phyloP scores from a whole-genome alignment of 805 yeast species.

The Myxozyma mucilagina region DNA sequence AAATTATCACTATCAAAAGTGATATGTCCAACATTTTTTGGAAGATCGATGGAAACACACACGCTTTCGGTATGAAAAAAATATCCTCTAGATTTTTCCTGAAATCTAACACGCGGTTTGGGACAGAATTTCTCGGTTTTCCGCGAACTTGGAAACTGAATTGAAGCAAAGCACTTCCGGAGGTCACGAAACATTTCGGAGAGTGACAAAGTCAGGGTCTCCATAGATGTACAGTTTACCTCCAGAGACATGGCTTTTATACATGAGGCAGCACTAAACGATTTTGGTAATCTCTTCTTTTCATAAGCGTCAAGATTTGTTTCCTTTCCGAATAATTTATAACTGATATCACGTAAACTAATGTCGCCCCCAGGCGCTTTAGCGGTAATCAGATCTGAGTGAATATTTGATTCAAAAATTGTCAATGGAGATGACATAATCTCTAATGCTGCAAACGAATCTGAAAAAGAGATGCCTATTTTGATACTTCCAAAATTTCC shows the following conservation, averaged over 20 bases:
- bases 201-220: not conserved
- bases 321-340: not conserved
- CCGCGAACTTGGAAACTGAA: not conserved
- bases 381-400: constrained; percentile 1
- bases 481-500: too few species aligned
- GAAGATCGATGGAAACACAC: constrained; percentile 3
- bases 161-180: not conserved
- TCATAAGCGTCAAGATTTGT: constrained; percentile 4
- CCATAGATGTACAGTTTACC: constrained; percentile 4
- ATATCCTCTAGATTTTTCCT: not conserved
- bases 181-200: constrained; percentile 1
- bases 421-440: constrained; percentile 3
- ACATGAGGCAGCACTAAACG: not conserved
- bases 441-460: not conserved
- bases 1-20: not conserved
- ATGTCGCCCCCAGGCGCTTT: constrained; percentile 13
- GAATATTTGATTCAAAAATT: not conserved
- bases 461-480: not conserved
- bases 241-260: constrained; percentile 3
- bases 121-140: not conserved
- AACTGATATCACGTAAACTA: not conserved
- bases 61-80: not conserved
- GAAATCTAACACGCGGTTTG: constrained; percentile 13
- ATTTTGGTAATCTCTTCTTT: not conserved
- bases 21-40: constrained; percentile 4